Evolutionary conservation across 2,329 filamentous ascomycete genomes (phyloP).

Genomic region (Lasiodiplodia sp.): DNA sequence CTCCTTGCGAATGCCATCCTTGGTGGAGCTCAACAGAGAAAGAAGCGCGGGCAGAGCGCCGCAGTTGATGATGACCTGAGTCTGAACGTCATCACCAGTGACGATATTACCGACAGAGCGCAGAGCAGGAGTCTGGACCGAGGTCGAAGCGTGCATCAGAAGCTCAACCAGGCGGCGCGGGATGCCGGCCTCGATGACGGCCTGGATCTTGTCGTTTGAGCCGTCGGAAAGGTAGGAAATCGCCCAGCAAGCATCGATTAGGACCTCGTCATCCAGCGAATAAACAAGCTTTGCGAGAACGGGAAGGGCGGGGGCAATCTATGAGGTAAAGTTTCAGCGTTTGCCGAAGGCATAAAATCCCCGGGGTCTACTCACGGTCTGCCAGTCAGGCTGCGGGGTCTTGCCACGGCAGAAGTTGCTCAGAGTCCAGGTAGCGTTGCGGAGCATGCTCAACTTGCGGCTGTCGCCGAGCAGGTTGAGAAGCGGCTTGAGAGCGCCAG

Average conservation of each 20-base stretch:
- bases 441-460: constrained; percentile 98
- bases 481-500: constrained; percentile 88
- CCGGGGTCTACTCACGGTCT: constrained; percentile 71
- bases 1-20: constrained; percentile 99
- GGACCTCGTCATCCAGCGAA: constrained; percentile 95
- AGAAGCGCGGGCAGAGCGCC: constrained; percentile 91
- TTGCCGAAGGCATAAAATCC: not conserved
- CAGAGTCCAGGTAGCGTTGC: constrained; percentile 97
- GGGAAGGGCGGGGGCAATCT: constrained; percentile 94
- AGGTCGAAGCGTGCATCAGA: constrained; percentile 97
- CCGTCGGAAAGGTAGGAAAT: constrained; percentile 98
- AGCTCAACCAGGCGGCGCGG: constrained; percentile 95
- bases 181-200: constrained; percentile 97
- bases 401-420: constrained; percentile 99
- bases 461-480: constrained; percentile 92
- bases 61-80: constrained; percentile 99
- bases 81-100: constrained; percentile 97
- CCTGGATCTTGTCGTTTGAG: constrained; percentile 98
- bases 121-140: constrained; percentile 95
- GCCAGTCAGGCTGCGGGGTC: constrained; percentile 98
- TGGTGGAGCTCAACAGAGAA: constrained; percentile 92
- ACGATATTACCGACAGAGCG: constrained; percentile 99
- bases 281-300: constrained; percentile 98
- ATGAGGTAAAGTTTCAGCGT: constrained; percentile 31
- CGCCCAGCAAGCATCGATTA: constrained; percentile 99